Conservation (phyloP, 176 grass and related monocot species). For the Eleusine coracana region DNA sequence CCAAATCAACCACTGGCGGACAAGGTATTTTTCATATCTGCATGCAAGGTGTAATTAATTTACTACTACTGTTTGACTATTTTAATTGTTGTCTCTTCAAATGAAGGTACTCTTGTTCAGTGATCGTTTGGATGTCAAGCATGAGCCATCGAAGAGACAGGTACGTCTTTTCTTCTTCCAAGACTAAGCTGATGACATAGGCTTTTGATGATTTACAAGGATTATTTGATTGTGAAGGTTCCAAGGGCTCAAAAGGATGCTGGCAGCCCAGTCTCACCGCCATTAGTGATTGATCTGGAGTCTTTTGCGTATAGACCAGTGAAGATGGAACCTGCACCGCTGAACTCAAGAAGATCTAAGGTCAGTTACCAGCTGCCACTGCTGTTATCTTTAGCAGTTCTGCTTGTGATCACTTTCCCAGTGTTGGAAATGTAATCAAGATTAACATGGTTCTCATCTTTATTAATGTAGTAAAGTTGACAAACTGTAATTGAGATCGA, state of each 20-base stretch:
- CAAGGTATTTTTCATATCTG: conserved; percentile 56
- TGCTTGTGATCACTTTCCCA: conserved; percentile 24
- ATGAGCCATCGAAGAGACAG: conserved; percentile 45
- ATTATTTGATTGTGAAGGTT: conserved; percentile 35
- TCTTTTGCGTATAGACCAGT: conserved; percentile 53
- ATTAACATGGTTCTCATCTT: background rate
- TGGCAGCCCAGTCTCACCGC: background rate
- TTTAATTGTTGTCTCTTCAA: conserved; percentile 30
- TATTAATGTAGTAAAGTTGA: conserved; percentile 2
- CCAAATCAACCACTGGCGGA: conserved; percentile 61
- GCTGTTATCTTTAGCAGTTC: conserved; percentile 28
- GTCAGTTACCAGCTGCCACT: conserved; percentile 46
- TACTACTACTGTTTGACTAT: conserved; percentile 3
- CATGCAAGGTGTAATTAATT: conserved; percentile 18
- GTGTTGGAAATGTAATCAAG: conserved; percentile 19
- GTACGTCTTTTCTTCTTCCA: conserved; percentile 44
- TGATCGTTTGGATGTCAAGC: conserved; percentile 67
- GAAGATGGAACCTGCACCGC: conserved; percentile 37
- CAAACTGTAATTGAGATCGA: background rate
- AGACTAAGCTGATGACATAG: background rate
- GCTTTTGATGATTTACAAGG: conserved; percentile 22
- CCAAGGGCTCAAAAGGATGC: background rate
- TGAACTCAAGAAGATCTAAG: conserved; percentile 64
- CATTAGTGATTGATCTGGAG: conserved; percentile 48
- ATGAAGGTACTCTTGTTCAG: conserved; percentile 74